Evolutionary conservation across 2,329 filamentous ascomycete species (phyloP), one percentile per base, ranked within the genome.

Genomic region (Fusarium chlamydosporum): DNA sequence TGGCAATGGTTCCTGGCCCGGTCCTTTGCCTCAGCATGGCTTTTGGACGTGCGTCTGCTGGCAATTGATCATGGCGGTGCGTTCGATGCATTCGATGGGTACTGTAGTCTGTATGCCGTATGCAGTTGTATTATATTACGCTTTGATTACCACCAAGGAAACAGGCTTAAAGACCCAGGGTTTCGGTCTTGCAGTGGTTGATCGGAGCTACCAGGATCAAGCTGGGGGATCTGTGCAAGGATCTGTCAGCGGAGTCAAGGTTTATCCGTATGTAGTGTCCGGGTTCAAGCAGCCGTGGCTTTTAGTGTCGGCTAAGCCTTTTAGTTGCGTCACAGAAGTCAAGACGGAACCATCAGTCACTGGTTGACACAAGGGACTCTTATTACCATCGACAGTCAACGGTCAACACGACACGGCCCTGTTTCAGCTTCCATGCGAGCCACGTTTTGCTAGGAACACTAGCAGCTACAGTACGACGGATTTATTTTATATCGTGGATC

Each of bases 271-370:
- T 23, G 23, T 34, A 9, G 4, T 5, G n/a, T 27, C 15, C 31
- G 69, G 52, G 48, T 42, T 55, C 43, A 58, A 54, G 26, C 38
- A 51, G 53, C 55, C 60, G 8, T 11, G 5, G 16, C 58, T 45
- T 13, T 42, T 56, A 63, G 67, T 42, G 52, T 37, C 50, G 53
- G 57, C 52, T 61, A 61, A 59, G 57, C 18, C 31, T 50, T 48
- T 46, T 46, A 37, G 68, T 68, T 74, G 72, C 70, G 70, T 74
- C 68, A 73, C 72, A 63, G 61, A 68, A 63, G 61, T 56, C 43
- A 34, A 46, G 50, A 45, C 33, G 47, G 23, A 55, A 38, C 56
- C 34, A 56, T 41, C 46, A 40, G n/a, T 18, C 26, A 37, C 46
- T 50, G 33, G 46, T n/a, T 45, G 41, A 45, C 54, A 38, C 45